Evolutionary conservation across 2,329 filamentous ascomycete genomes (phyloP), one percentile per base, ranked within the genome.

Genomic region (Zalaria sp.): DNA sequence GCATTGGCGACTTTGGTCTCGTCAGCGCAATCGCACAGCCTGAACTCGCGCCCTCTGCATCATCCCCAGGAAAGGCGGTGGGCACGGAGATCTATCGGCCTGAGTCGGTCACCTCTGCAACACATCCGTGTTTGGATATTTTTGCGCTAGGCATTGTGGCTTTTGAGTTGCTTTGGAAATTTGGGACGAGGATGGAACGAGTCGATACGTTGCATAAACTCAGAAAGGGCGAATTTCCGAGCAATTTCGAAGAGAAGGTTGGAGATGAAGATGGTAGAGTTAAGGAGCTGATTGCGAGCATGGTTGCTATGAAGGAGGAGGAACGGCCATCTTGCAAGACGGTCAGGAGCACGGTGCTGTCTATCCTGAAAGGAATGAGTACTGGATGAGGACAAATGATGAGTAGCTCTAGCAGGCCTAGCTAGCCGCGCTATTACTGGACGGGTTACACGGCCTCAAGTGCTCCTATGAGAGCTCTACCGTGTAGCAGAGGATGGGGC

Each of bases 1-100:
- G 75, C 4, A 81, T 83, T 41, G 79, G 78, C 2, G 79, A 83
- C 51, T 82, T 83, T 51, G 79, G 79, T 2, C 67, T 81, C 4
- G 76, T 78, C 4, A 72, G 73, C 6, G 69, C 73, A 41, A 67
- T 73, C 37, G 71, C 62, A 34, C 46, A 60, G 38, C 52, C 59
- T 43, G 44, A 42, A 26, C 28, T 44, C 5, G 40, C 47, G 8
- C 39, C 46, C 37, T n/a, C 38, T 32, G 35, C 40, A 5, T 27
- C 35, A 40, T 43, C 37, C 47, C 18, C 55, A 10, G 52, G 53
- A 29, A 69, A 66, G 37, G 64, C 68, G 0, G 73, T 78, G 2
- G 77, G 76, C 1, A 81, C 77, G 0, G 70, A 75, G 43, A 71
- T 78, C 45, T 80, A 81, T 49, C 69, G 73, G 4, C 77, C 77